Percentiles rank a stretch among this genome's conserved stretches.
These are phyloP conservation scores for Neonectria hederae DNA, from an alignment of 2,329 filamentous ascomycete species.

Conservation along the genomic window DNA sequence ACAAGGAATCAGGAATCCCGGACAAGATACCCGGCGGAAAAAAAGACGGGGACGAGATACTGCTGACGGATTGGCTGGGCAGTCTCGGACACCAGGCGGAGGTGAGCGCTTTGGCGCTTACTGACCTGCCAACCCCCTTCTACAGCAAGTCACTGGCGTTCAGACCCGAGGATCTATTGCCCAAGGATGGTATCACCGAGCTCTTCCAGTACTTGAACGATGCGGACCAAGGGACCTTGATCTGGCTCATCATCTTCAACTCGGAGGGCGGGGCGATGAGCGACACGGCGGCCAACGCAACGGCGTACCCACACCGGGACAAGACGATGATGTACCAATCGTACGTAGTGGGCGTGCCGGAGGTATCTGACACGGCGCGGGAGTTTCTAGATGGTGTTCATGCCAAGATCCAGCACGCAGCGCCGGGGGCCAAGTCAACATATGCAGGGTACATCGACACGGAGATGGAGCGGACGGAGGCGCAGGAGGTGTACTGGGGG, in stretches of 20 bases:
- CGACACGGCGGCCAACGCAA: conserved; percentile 64
- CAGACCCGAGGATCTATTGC: conserved; percentile 57
- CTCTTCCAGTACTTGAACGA: conserved; percentile 65
- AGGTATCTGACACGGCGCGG: conserved; percentile 56
- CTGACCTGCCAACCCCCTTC: conserved; percentile 60
- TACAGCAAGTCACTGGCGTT: conserved; percentile 68
- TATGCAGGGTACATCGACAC: conserved; percentile 73
- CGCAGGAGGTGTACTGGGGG: conserved; percentile 54
- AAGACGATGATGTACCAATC: conserved; percentile 71
- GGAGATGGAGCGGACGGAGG: conserved; percentile 50
- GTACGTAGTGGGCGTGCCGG: conserved; percentile 63
- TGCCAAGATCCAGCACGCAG: conserved; percentile 47
- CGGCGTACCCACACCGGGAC: conserved; percentile 71
- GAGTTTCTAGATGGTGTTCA: conserved; percentile 64
- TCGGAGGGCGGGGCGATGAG: conserved; percentile 67
- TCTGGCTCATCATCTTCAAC: conserved; percentile 72
- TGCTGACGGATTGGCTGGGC: conserved; percentile 71
- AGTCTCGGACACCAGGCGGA: conserved; percentile 64
- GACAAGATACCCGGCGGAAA: conserved; percentile 52
- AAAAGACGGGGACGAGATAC: conserved; percentile 51
- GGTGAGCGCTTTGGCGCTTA: conserved; percentile 57
- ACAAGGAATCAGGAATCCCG: conserved; percentile 59
- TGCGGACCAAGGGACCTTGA: conserved; percentile 58
- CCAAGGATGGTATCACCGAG: conserved; percentile 54
- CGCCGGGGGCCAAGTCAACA: conserved; percentile 53